phyloP scores from a whole-genome alignment of 139 green algal species.

The Chlamydomonas asymmetrica region DNA sequence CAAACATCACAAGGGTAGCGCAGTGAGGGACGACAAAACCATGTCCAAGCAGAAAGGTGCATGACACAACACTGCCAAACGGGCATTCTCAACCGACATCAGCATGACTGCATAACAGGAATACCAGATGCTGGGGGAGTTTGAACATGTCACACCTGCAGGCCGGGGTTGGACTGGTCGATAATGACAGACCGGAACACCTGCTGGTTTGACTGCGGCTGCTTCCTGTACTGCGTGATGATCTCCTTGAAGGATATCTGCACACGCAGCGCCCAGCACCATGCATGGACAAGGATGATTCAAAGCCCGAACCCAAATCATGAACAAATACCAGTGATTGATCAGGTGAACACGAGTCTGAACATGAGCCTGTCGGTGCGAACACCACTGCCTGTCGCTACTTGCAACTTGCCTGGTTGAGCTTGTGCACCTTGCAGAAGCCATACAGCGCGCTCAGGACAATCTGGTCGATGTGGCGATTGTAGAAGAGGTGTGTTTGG shows the following conservation, averaged over 20 bases:
- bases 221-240: slow-evolving; percentile 79
- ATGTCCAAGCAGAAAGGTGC: too few relatives aligned
- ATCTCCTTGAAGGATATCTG: slow-evolving; percentile 84
- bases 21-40: too few relatives aligned
- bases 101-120: not conserved
- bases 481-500: slow-evolving; percentile 85
- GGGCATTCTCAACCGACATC: not conserved
- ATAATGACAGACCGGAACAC: slow-evolving; percentile 81
- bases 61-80: too few relatives aligned
- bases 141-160: slow-evolving; percentile 16
- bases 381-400: too few relatives aligned
- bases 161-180: slow-evolving; percentile 44
- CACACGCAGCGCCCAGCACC: too few relatives aligned
- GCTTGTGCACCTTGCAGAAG: slow-evolving; percentile 82
- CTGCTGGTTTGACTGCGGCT: slow-evolving; percentile 68
- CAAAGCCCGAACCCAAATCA: too few relatives aligned
- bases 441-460: slow-evolving; percentile 88
- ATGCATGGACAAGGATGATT: too few relatives aligned
- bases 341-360: too few relatives aligned
- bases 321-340: too few relatives aligned
- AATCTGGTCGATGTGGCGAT: slow-evolving; percentile 90
- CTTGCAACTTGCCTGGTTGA: slow-evolving; percentile 32
- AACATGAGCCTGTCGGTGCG: not conserved
- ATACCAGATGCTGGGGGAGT: not conserved
- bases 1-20: not conserved